Base-by-base conservation (phyloP, 345 rosid genomes). In the Litchi chinensis region DNA sequence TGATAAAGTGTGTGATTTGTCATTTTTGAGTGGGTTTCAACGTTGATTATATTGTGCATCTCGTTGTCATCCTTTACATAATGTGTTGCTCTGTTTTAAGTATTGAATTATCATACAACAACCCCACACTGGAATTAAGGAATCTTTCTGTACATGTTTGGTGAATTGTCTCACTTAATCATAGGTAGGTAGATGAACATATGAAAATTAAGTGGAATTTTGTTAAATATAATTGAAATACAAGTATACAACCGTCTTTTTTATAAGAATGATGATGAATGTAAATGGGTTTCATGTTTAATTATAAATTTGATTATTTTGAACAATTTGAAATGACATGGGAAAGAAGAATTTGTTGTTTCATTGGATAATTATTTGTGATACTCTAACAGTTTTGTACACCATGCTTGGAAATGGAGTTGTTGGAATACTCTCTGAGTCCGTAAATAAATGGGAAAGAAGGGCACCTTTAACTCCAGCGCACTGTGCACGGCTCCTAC, bases 361-460 rank as follows among this genome's bases (percentile, higher is more conserved):
- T 52, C 12, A 7, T 28, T 24, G 4, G 26, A 28, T 21, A 19
- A 46, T 28, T 16, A 11, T 28, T 41, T 74, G 44, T 63, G 8
- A 1, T 73, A 40, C 43, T 21, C 8, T 79, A 54, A 79, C 70
- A 50, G 83, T 57, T 2, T 65, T 72, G 82, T 12, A 59, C 79
- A 77, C 74, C 59, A 91, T 87, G 93, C 85, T 95, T 28, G 98
- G 99, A 56, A 93, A 95, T 73, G 98, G 97, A 85, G 91, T 93
- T 26, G 92, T 95, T 6, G 98, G 99, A 22, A 90, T 95, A 46
- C 83, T 95, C 43, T 85, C 96, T 0, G 99, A 95, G 83, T 79
- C 96, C 0, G 89, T 80, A 59, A 93, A 92, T 81, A 95, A 92
- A 67, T 95, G 98, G 99, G 99, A 95, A 83, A 89, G 99, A 81